Evolutionary conservation across 192 early-diverging fungal genomes (phyloP), one percentile per base, ranked within the genome.

Genomic region (Coemansia sp.): DNA sequence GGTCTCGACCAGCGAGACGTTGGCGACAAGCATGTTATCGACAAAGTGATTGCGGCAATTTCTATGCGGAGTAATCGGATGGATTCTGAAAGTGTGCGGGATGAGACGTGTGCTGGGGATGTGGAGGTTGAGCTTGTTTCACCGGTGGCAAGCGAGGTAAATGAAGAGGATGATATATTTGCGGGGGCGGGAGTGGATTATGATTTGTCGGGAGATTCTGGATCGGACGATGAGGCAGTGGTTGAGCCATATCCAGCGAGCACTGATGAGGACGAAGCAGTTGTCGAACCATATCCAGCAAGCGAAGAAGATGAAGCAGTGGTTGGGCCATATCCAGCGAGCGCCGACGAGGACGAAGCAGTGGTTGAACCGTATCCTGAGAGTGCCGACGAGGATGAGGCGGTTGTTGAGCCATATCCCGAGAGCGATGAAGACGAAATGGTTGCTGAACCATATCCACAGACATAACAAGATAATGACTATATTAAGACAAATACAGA

Each of bases 181-280:
- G 90, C 85, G 7, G 93, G 92, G 57, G 93, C 79, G 6, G 94
- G 93, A 1, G 65, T 85, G 4, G 89, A 93, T 43, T 96, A 96
- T 62, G 62, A 71, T 13, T 23, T 59, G 23, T 19, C 43, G 16
- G 14, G 41, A 2, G 56, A 23, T 11, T 20, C 51, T 0, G 51
- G 51, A 53, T 38, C 54, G 7, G 39, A 52, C 35, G 49, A 57
- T 1, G 61, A 50, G 1, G 35, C 26, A 18, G 63, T 72, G 1
- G 59, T 47, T 19, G 64, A 43, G 14, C 41, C 41, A 2, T 43
- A 43, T 43, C 41, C 41, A 43, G 13, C 2, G 14, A 43, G 41
- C 16, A 14, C 41, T 0, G 41, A 43, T 2, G 41, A 43, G 13
- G 16, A 43, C 41, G 14, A 43, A 2, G 2, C 16, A 4, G 41